Conservation (phyloP, 768 basidiomycete species). For the Rhodotorula paludigena region DNA sequence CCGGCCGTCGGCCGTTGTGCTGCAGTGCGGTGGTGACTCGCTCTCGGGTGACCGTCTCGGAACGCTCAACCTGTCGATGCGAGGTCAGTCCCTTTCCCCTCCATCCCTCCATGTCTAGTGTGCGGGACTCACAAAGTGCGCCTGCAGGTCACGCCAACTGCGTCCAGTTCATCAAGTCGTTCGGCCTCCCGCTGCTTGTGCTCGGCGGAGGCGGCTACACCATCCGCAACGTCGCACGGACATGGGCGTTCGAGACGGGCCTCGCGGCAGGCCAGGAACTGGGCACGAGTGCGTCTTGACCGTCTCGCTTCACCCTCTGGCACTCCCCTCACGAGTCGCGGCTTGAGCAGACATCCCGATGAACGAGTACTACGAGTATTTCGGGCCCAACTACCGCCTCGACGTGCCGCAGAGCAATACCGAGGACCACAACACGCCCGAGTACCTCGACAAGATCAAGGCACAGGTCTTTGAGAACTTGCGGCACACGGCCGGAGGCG, state of each 20-base stretch:
- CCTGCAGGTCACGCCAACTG: conserved; percentile 85
- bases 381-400: conserved; percentile 92
- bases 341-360: conserved; percentile 76
- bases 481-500: conserved; percentile 61
- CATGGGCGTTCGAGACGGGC: conserved; percentile 98
- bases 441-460: conserved; percentile 89
- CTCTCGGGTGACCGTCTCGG: conserved; percentile 93
- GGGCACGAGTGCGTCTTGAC: conserved; percentile 59
- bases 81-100: conserved; percentile 53
- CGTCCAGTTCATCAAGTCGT: conserved; percentile 92
- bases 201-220: conserved; percentile 98
- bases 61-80: conserved; percentile 93
- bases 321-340: neutral
- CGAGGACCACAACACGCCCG: conserved; percentile 86
- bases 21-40: conserved; percentile 97
- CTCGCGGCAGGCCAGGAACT: conserved; percentile 96
- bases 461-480: conserved; percentile 87
- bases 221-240: conserved; percentile 91
- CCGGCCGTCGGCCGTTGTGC: conserved; percentile 85
- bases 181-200: conserved; percentile 85
- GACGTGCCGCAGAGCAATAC: conserved; percentile 92
- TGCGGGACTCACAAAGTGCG: neutral
- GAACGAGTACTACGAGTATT: conserved; percentile 99
- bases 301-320: neutral
- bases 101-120: neutral